Evolutionary conservation across 129 eudicot genomes (phyloP), one percentile per base, ranked within the genome.

Genomic region (Flaveria robusta): DNA sequence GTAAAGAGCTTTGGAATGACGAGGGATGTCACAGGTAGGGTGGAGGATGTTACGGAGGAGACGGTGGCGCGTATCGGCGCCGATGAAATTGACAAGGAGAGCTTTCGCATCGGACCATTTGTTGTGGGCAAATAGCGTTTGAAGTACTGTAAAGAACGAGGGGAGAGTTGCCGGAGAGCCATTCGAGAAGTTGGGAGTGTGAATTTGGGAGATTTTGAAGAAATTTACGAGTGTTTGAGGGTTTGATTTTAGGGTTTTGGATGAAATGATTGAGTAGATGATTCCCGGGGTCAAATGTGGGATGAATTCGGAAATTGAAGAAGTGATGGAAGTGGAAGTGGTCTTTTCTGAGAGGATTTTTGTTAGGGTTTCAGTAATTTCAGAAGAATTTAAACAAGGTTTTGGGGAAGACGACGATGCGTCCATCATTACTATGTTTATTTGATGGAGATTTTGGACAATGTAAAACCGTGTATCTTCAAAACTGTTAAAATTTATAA

Each of bases 31-130:
- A 0, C 81, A 81, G 2, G 76, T 23, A 5, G 90, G 93, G 75
- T 79, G 87, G 72, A 90, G 84, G 68, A 93, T 88, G 70, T 72
- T 62, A 7, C 74, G 85, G 75, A 86, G 86, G 76, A 88, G 95
- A 31, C 26, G 82, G 74, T 62, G 87, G 71, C 81, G 84, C 42
- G 84, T 73, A 18, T 93, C 96, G 26, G 82, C 67, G 39, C 75
- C 41, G 55, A 93, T 93, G 82, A 86, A 86, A 12, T 60, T 47
- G 43, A 78, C 81, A 4, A 93, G 87, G 16, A 90, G 83, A 26
- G 78, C 24, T 78, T 86, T 92, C 66, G 98, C 98, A 50, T 88
- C 92, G 64, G 82, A n/a, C 85, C 83, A 90, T 78, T 92, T 92
- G 87, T 85, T 86, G 86, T 76, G 76, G 68, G 85, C 73, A 71